Base-by-base conservation (phyloP, 1,139 yeast species). In the Pichia sp. region DNA sequence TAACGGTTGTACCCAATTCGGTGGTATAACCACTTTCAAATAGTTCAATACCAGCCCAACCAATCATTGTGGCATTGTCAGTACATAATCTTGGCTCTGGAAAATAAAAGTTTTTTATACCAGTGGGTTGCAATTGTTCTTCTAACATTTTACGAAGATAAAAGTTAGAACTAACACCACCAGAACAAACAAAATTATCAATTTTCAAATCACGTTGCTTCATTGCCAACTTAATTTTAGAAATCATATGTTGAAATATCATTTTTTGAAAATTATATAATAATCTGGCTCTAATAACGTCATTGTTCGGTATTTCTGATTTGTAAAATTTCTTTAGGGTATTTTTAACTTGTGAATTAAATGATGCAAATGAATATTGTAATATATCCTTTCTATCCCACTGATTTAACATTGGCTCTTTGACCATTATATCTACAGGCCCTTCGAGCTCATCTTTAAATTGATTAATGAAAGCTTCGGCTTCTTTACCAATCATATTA, bases 61-160 rank as follows among this genome's bases (percentile, higher is more conserved):
- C 99, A 51, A 93, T 93, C 99, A 93, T 93, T 2, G 90, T 79
- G 0, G 98, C 96, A 68, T 93, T 95, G 64, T 93, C 99, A 0
- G 97, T 89, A 64, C 99, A 95, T 58, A 91, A 72, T 8, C 76
- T 70, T 9, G 83, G 73, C 31, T 79, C 83, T 0, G 97, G 96
- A 61, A 84, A 90, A 61, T 80, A 80, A 56, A 81, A 73, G 1
- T 67, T 57, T 4, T 54, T 52, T 7, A 62, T 56, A 5, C 66
- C 67, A 14, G 57, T 11, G 1, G 60, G 55, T 4, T 56, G 44
- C 30, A 84, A 63, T 25, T 73, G 71, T 0, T 62, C 59, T 44
- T 64, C 63, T 11, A 89, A 70, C 67, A 77, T 75, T 8, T 64
- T 54, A 48, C 97, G 71, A 22, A 93, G 72, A 25, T 73, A 68